phyloP scores from a whole-genome alignment of 164 flowering plant species.

The Saururus chinensis region DNA sequence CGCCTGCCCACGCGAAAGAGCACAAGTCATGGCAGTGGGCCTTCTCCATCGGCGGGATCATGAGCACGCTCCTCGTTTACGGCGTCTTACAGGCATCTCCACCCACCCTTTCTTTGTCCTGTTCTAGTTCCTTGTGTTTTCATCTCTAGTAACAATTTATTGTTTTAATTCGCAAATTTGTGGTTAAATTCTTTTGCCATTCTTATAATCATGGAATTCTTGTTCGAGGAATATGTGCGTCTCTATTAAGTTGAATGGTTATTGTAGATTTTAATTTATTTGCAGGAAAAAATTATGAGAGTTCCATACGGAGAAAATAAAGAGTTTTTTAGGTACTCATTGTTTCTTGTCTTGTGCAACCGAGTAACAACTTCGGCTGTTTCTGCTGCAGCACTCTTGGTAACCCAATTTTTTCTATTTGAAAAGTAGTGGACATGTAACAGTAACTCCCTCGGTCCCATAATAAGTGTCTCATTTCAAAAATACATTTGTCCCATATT shows the following conservation, averaged over 20 bases:
- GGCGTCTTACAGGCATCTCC: not conserved
- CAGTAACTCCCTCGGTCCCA: no score
- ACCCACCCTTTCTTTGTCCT: not conserved
- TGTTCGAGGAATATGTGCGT: not conserved
- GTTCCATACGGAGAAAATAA: constrained; percentile 74
- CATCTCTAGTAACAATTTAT: not conserved
- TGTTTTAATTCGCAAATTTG: not conserved
- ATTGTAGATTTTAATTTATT: not conserved
- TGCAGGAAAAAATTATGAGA: constrained; percentile 96
- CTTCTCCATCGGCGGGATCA: constrained; percentile 2
- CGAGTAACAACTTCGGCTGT: constrained; percentile 81
- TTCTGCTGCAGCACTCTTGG: constrained; percentile 71
- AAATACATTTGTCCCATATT: no score
- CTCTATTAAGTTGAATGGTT: not conserved
- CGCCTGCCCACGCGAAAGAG: not conserved
- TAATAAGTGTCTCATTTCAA: no score
- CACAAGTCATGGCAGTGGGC: not conserved
- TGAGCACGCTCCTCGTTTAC: constrained; percentile 1
- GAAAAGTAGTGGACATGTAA: not conserved
- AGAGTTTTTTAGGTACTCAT: constrained; percentile 69
- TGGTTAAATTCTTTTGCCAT: not conserved
- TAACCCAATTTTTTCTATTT: constrained; percentile 16
- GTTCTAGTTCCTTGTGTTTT: not conserved
- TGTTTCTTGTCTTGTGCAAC: constrained; percentile 97
- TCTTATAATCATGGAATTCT: not conserved